Evolutionary conservation across 768 basidiomycete species (phyloP).

Genomic region (Rhizopogon rudus): DNA sequence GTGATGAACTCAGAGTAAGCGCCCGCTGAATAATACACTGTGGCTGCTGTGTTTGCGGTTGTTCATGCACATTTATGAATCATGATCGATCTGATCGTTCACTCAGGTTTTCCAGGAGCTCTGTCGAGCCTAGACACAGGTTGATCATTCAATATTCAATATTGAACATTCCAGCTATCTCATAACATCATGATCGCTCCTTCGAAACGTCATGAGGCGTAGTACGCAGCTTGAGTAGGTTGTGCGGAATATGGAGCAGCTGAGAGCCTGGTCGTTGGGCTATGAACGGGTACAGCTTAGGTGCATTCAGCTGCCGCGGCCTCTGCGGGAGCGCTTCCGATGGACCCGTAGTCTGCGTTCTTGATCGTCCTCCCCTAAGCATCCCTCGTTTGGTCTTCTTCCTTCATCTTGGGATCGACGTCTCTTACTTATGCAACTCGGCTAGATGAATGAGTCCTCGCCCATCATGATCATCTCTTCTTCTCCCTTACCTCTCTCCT

Average conservation of each 20-base stretch:
- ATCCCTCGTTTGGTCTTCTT: neutral
- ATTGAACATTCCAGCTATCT: neutral
- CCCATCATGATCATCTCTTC: neutral
- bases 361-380: conserved; percentile 15
- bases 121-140: neutral
- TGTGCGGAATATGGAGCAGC: conserved; percentile 4
- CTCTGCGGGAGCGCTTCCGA: neutral
- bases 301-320: too few relatives aligned
- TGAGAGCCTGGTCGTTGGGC: conserved; percentile 9
- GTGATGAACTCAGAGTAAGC: conserved; percentile 10
- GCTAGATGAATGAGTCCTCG: neutral
- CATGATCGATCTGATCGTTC: neutral
- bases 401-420: neutral
- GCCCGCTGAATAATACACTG: conserved; percentile 21
- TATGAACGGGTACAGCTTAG: neutral
- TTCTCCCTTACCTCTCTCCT: neutral
- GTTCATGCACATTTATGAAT: too few relatives aligned
- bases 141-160: too few relatives aligned
- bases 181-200: neutral
- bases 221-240: neutral
- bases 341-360: conserved; percentile 23
- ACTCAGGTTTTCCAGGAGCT: neutral
- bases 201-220: neutral
- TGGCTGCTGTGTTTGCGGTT: conserved; percentile 17
- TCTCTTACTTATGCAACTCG: neutral